These are phyloP conservation scores for Candida mesenterica DNA, from an alignment of 1,139 yeast genomes.

Conservation along the genomic window DNA sequence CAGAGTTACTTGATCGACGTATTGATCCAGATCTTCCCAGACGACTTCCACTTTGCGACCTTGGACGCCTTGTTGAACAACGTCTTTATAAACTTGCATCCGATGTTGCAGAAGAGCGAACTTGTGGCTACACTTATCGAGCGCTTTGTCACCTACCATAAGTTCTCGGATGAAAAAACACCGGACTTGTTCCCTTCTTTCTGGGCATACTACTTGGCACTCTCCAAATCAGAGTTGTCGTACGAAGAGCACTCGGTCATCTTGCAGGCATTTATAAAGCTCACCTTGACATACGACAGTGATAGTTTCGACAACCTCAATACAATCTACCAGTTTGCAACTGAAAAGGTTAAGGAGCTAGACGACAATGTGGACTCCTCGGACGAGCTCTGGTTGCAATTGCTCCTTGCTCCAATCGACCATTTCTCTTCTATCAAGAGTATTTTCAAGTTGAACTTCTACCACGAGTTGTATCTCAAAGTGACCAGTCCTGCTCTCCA, in stretches of 20 bases:
- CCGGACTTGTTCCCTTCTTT: slow-evolving; percentile 29
- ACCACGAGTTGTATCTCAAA: slow-evolving; percentile 40
- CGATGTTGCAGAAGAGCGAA: slow-evolving; percentile 64
- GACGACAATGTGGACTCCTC: slow-evolving; percentile 3
- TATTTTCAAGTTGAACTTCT: slow-evolving; percentile 34
- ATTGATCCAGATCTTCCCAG: slow-evolving; percentile 91
- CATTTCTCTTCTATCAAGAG: slow-evolving; percentile 33
- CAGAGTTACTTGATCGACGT: slow-evolving; percentile 91
- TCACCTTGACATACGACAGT: slow-evolving; percentile 70
- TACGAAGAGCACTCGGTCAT: slow-evolving; percentile 64
- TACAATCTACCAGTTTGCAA: slow-evolving; percentile 57
- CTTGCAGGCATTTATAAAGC: slow-evolving; percentile 60
- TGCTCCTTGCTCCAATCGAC: slow-evolving; percentile 59
- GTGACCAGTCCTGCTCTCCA: slow-evolving; percentile 33
- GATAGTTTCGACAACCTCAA: slow-evolving; percentile 60
- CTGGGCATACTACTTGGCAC: slow-evolving; percentile 59
- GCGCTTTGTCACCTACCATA: slow-evolving; percentile 58
- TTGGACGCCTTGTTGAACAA: slow-evolving; percentile 64
- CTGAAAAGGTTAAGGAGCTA: slow-evolving; percentile 38
- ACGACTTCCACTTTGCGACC: slow-evolving; percentile 80
- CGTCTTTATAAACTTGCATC: slow-evolving; percentile 62
- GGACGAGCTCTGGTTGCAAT: slow-evolving; percentile 48
- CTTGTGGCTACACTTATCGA: slow-evolving; percentile 70
- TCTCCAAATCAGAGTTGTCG: slow-evolving; percentile 59
- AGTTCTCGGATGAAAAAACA: neutral